A percentile compares a stretch with the other conserved stretches of the same genome.
Evolutionary conservation across 2,329 filamentous ascomycete genomes (phyloP).

Genomic region (Ambrosiella xylebori): DNA sequence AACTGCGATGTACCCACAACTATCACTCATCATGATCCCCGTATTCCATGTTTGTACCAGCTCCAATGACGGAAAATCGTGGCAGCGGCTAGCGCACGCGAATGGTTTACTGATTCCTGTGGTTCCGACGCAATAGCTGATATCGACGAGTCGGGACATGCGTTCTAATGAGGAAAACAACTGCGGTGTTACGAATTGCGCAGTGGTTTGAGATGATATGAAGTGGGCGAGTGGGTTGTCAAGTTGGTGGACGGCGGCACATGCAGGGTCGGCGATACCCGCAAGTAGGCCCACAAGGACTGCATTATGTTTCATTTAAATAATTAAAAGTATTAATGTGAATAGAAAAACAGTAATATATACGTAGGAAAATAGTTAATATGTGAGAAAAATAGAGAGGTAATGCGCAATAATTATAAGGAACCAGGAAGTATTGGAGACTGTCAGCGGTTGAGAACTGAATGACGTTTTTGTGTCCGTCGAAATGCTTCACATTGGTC

Average conservation of each 20-base stretch:
- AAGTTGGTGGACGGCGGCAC: background rate
- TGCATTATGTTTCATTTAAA: slow-evolving; percentile 4
- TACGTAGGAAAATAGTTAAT: background rate
- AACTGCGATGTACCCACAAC: slow-evolving; percentile 85
- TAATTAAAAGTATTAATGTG: background rate
- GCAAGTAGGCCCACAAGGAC: slow-evolving; percentile 2
- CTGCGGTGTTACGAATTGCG: slow-evolving; percentile 25
- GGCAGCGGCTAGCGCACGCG: slow-evolving; percentile 65
- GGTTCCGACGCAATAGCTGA: slow-evolving; percentile 79
- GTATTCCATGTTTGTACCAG: slow-evolving; percentile 82
- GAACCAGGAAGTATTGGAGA: background rate
- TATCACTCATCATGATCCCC: slow-evolving; percentile 69
- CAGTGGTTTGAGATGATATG: background rate
- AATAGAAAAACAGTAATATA: background rate
- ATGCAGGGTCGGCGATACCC: background rate
- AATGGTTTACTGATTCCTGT: slow-evolving; percentile 74
- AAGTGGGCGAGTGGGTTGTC: background rate
- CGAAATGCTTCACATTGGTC: slow-evolving; percentile 5
- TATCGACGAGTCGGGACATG: slow-evolving; percentile 78
- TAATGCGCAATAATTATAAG: too few species aligned
- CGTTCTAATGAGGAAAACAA: slow-evolving; percentile 76
- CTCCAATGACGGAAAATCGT: slow-evolving; percentile 64
- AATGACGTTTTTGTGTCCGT: slow-evolving; percentile 1
- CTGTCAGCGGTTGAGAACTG: background rate
- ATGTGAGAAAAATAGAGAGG: background rate